Evolutionary conservation across 352 stramenopile genomes (phyloP), one percentile per base, ranked within the genome.

Genomic region (Globisporangium nodosum): DNA sequence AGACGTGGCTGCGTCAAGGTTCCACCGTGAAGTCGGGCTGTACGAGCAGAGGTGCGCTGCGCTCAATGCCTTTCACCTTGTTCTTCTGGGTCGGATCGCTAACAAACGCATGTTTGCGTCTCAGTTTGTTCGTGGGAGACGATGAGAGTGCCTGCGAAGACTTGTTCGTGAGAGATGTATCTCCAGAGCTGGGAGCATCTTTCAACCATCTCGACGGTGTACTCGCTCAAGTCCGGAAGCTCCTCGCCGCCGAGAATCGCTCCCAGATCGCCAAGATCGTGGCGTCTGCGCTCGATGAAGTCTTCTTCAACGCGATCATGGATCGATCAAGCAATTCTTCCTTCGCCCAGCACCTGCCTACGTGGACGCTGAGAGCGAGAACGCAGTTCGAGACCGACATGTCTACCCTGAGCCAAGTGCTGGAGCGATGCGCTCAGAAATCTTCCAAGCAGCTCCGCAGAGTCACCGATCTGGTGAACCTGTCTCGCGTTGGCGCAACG

Each of bases 381-480:
- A 42, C 33, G 9, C 80, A 87, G 69, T 83, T 83, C 37, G 18
- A 70, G 5, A 31, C 57, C 1, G 80, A 90, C 45, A 52, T 87
- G 9, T 43, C 70, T 16, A 55, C 61, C 1, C 61, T 87, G 11
- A 47, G 61, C 13, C 43, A 52, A 0, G 64, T 89, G 5, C 79
- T 89, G 43, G 47, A 68, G 12, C 39, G 51, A 5, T 71, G 64
- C 13, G 72, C 63, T 4, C 59, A 60, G 35, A 69, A 54, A 57
- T 75, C 46, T 56, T 70, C 56, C 2, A 68, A 20, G 4, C 84
- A 81, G 18, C 58, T 91, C 24, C 75, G 68, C 33, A 78, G 76
- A 42, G 73, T 60, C 6, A 72, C 65, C 0, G 81, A 88, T 50
- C 53, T 89, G 7, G 65, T 52, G 11, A 63, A 67, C 11, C 52